phyloP scores from a whole-genome alignment of 2,329 filamentous ascomycete genomes.

The Pseudopyricularia javanii region DNA sequence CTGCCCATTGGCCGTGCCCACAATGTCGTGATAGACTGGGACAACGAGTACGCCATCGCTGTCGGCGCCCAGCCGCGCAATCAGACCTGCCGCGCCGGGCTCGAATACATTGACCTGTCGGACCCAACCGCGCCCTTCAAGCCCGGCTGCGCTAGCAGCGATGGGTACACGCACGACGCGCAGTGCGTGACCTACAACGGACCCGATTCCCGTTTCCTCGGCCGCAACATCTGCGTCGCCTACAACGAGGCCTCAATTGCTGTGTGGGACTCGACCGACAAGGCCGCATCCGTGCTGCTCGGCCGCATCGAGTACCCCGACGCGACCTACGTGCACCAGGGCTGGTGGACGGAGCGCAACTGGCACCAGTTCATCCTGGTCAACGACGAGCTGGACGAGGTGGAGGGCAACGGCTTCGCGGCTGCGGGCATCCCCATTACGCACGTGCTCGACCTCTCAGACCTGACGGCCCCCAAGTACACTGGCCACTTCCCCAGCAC shows the following conservation, averaged over 20 bases:
- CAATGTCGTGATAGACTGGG: slow-evolving; percentile 6
- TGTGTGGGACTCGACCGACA: slow-evolving; percentile 23
- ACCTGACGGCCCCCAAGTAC: slow-evolving; percentile 26
- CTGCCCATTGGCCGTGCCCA: slow-evolving; percentile 2
- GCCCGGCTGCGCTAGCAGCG: slow-evolving; percentile 37
- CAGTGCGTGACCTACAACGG: slow-evolving; percentile 44
- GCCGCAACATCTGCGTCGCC: slow-evolving; percentile 41
- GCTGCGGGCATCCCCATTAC: slow-evolving; percentile 28
- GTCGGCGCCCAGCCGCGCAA: slow-evolving; percentile 24
- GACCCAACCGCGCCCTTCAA: slow-evolving; percentile 38
- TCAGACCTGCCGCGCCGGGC: slow-evolving; percentile 34
- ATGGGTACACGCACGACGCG: slow-evolving; percentile 50
- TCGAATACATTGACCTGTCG: slow-evolving; percentile 46
- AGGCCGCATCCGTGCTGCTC: neutral
- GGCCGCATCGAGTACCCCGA: slow-evolving; percentile 35
- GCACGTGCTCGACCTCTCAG: slow-evolving; percentile 34
- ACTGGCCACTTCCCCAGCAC: slow-evolving; percentile 28
- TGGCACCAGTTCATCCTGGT: slow-evolving; percentile 32
- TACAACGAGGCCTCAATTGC: slow-evolving; percentile 40
- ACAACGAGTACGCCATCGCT: slow-evolving; percentile 30
- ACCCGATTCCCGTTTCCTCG: slow-evolving; percentile 31
- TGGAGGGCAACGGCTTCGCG: neutral
- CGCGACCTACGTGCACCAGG: slow-evolving; percentile 43
- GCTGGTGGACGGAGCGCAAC: slow-evolving; percentile 32
- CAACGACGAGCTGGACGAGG: slow-evolving; percentile 41